Percentiles rank a stretch among this genome's conserved stretches.
These are phyloP conservation scores for Neurospora sp. DNA, from an alignment of 495 filamentous ascomycete species.

Conservation along the genomic window DNA sequence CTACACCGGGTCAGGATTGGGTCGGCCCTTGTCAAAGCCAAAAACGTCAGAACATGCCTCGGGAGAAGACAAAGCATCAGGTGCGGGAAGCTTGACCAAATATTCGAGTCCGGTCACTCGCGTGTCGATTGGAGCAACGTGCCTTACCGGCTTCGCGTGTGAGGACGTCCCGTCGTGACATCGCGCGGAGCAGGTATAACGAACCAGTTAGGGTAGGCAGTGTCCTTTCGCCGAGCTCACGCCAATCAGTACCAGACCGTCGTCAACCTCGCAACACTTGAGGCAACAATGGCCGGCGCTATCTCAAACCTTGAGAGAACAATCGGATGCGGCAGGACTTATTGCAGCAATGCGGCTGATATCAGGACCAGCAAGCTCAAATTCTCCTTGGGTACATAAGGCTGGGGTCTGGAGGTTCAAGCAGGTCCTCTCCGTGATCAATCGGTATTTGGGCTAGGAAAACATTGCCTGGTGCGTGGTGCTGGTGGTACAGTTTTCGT, in stretches of 20 bases:
- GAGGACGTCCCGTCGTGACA: neutral
- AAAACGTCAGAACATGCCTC: neutral
- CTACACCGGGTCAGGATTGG: neutral
- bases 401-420: neutral
- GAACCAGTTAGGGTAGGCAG: neutral
- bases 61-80: neutral
- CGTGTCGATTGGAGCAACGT: neutral
- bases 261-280: neutral
- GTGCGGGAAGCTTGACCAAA: neutral
- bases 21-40: neutral
- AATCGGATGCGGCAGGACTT: neutral
- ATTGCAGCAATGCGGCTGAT: neutral
- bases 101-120: neutral
- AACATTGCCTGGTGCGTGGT: neutral
- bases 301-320: neutral
- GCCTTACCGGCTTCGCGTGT: neutral
- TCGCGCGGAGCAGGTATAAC: neutral
- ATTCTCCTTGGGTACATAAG: neutral
- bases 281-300: neutral
- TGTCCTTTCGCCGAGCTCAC: neutral
- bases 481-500: neutral
- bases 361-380: neutral
- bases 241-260: neutral
- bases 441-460: neutral
- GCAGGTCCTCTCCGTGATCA: neutral